phyloP scores from a whole-genome alignment of 2,329 filamentous ascomycete genomes.

The Biscogniauxia marginata region DNA sequence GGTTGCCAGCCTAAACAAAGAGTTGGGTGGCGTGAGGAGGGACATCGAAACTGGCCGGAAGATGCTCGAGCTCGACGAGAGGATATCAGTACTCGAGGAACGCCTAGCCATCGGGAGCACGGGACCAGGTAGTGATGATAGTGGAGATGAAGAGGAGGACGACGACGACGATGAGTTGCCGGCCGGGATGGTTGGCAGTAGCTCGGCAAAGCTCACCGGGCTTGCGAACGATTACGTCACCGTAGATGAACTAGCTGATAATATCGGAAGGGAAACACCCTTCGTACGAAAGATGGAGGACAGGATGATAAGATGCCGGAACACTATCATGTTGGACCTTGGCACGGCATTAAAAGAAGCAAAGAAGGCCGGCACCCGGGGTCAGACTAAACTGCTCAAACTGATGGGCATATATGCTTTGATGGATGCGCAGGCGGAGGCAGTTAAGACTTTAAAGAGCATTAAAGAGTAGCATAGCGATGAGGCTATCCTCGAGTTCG shows the following conservation, averaged over 20 bases:
- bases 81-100: slow-evolving; percentile 62
- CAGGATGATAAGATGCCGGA: slow-evolving; percentile 51
- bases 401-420: slow-evolving; percentile 53
- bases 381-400: slow-evolving; percentile 47
- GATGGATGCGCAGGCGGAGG: slow-evolving; percentile 52
- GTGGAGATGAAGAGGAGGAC: slow-evolving; percentile 43
- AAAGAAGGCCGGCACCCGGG: slow-evolving; percentile 41
- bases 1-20: slow-evolving; percentile 59
- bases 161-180: slow-evolving; percentile 28
- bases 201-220: slow-evolving; percentile 44
- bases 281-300: slow-evolving; percentile 54
- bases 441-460: slow-evolving; percentile 48
- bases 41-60: slow-evolving; percentile 61
- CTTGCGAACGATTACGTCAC: slow-evolving; percentile 47
- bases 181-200: slow-evolving; percentile 41
- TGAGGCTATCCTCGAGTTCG: too few species aligned
- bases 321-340: slow-evolving; percentile 56
- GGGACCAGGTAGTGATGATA: slow-evolving; percentile 28
- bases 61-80: slow-evolving; percentile 66
- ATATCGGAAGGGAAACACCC: slow-evolving; percentile 46
- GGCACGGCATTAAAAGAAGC: slow-evolving; percentile 47
- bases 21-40: slow-evolving; percentile 63
- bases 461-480: slow-evolving; percentile 18
- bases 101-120: slow-evolving; percentile 54
- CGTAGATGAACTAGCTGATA: slow-evolving; percentile 42